A percentile compares a stretch with the other conserved stretches of the same genome.
Conservation (phyloP, 352 stramenopile genomes). For the Peronospora farinosa region DNA sequence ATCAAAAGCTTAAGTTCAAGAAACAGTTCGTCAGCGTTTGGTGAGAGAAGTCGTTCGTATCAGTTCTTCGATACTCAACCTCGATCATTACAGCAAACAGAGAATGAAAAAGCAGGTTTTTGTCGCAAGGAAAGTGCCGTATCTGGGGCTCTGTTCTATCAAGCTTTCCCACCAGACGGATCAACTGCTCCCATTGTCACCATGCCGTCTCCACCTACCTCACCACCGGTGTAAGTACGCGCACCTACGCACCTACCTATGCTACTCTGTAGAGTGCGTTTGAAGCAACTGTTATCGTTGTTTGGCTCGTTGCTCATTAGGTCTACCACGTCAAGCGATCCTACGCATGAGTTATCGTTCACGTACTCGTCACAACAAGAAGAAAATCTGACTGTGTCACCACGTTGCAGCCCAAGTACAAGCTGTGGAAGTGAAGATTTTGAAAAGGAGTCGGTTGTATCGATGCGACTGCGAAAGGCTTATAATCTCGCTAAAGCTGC, state of each 20-base stretch:
- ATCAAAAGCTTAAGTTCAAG: conserved; percentile 37
- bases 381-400: conserved; percentile 5
- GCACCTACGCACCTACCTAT: neutral
- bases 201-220: neutral
- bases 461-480: conserved; percentile 38
- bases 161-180: neutral
- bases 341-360: conserved; percentile 15
- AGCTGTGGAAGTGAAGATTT: conserved; percentile 14
- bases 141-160: neutral
- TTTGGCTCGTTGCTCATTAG: conserved; percentile 10
- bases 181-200: neutral
- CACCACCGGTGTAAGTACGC: conserved; percentile 15
- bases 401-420: conserved; percentile 13
- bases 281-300: neutral
- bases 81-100: neutral
- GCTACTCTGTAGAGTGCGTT: neutral
- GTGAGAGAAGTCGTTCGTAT: conserved; percentile 4
- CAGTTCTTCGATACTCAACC: conserved; percentile 4
- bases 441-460: conserved; percentile 29
- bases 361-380: neutral
- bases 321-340: conserved; percentile 34
- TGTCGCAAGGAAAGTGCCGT: conserved; percentile 5
- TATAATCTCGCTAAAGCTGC: conserved; percentile 51
- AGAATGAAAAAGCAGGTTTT: conserved; percentile 7
- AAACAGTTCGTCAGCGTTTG: conserved; percentile 34